Evolutionary conservation across 2,329 filamentous ascomycete species (phyloP).

Genomic region (Penicillium sp.): DNA sequence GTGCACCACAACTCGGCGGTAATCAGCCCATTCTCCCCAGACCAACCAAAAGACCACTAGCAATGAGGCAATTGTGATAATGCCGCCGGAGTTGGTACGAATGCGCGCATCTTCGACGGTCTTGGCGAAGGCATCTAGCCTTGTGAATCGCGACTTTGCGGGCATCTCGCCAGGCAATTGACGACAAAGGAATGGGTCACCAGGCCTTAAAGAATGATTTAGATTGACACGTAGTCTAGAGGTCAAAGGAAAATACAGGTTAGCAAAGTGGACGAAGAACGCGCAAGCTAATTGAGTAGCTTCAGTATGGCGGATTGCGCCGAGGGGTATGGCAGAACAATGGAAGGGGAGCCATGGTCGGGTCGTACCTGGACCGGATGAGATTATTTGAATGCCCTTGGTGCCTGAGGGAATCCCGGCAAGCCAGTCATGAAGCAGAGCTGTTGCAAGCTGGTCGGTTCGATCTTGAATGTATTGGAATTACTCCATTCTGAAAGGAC

Average conservation of each 20-base stretch:
- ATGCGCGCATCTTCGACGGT: conserved; percentile 97
- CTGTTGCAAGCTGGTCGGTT: conserved; percentile 20
- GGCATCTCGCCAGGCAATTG: conserved; percentile 62
- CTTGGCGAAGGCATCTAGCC: conserved; percentile 98
- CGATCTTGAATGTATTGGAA: conserved; percentile 15
- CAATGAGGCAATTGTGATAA: conserved; percentile 90
- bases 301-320: background rate
- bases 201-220: background rate
- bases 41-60: conserved; percentile 84
- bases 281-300: conserved; percentile 12
- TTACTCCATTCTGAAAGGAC: conserved; percentile 28
- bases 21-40: conserved; percentile 96
- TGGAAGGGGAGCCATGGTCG: background rate
- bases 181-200: conserved; percentile 27
- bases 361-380: conserved; percentile 4
- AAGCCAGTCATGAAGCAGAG: conserved; percentile 4
- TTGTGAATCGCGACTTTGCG: conserved; percentile 88
- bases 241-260: background rate
- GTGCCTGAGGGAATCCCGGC: background rate
- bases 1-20: conserved; percentile 79
- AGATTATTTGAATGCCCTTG: conserved; percentile 15
- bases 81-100: conserved; percentile 90
- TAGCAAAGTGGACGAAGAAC: background rate
- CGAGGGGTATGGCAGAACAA: background rate
- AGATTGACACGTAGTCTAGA: background rate